These are phyloP conservation scores for Wolfiporia cocos DNA, from an alignment of 1,284 basidiomycete species.

Conservation along the genomic window DNA sequence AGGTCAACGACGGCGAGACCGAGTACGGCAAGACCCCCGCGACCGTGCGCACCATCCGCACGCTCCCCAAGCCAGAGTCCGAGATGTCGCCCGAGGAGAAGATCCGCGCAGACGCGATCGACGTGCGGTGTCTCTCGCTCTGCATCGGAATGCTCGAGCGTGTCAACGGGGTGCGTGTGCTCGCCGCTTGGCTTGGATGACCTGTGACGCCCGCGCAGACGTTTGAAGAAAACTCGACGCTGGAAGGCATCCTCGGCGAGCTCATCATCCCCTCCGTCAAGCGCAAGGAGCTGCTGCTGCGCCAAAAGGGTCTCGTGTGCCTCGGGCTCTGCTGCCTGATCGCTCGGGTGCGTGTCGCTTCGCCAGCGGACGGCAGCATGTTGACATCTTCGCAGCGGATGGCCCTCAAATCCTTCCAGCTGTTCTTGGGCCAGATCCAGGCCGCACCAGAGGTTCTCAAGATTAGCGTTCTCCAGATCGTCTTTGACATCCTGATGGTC, in stretches of 20 bases:
- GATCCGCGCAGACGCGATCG: constrained; percentile 60
- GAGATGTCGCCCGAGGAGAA: constrained; percentile 57
- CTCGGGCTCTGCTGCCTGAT: constrained; percentile 91
- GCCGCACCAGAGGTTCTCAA: constrained; percentile 75
- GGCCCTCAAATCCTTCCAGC: constrained; percentile 86
- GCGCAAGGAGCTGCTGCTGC: constrained; percentile 77
- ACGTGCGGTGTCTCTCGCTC: constrained; percentile 81
- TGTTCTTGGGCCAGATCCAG: constrained; percentile 86
- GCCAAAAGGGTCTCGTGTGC: constrained; percentile 84
- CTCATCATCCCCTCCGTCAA: constrained; percentile 89
- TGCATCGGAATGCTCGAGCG: constrained; percentile 91
- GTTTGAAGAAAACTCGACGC: constrained; percentile 90
- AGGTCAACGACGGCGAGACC: constrained; percentile 28
- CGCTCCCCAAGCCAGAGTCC: constrained; percentile 35
- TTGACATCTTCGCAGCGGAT: constrained; percentile 51
- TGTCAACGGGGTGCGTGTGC: constrained; percentile 70
- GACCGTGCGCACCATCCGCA: constrained; percentile 18
- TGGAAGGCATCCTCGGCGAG: constrained; percentile 87
- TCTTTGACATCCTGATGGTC: constrained; percentile 90
- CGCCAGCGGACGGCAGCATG: too few relatives aligned
- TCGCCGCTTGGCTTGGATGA: constrained; percentile 2
- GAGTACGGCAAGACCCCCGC: constrained; percentile 30
- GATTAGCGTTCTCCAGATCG: constrained; percentile 76
- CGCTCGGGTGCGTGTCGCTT: constrained; percentile 59
- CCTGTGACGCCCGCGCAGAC: too few relatives aligned